A percentile compares a stretch with the other conserved stretches of the same genome.
phyloP scores from a whole-genome alignment of 495 filamentous ascomycete genomes.

The Xylaria flabelliformis region DNA sequence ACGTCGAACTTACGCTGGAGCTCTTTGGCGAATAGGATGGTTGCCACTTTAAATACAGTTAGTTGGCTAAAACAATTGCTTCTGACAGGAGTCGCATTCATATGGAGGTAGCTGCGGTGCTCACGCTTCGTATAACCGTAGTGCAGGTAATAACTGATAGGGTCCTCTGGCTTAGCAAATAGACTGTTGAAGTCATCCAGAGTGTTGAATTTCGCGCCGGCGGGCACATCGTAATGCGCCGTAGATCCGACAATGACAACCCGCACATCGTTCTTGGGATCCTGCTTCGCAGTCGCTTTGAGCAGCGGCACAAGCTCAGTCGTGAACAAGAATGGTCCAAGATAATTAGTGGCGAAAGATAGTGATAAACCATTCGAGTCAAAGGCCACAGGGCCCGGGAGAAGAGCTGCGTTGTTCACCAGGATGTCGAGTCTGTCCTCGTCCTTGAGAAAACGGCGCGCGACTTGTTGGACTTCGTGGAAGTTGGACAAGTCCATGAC shows the following conservation, averaged over 20 bases:
- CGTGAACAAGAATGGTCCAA: background rate
- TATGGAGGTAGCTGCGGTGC: background rate
- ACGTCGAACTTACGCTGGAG: background rate
- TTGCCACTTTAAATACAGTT: background rate
- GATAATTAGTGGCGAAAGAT: background rate
- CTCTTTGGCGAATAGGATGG: background rate
- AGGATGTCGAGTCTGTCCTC: slow-evolving; percentile 1
- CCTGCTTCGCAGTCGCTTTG: slow-evolving; percentile 1
- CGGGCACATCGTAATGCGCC: background rate
- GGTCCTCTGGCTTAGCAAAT: background rate
- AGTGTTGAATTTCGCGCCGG: background rate
- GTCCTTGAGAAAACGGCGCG: background rate
- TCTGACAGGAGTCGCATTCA: background rate
- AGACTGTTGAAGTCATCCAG: slow-evolving; percentile 1
- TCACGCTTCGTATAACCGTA: slow-evolving; percentile 6
- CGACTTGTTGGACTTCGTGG: background rate
- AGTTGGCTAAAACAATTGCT: background rate
- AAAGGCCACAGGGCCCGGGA: background rate
- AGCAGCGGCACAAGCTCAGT: background rate
- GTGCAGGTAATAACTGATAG: background rate
- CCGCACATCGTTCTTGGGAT: background rate
- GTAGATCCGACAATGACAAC: background rate
- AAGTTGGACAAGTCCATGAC: background rate
- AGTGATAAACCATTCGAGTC: background rate
- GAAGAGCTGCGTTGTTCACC: background rate